Conservation (phyloP, 2,329 filamentous ascomycete genomes). For the Dothideomycetes sp. region DNA sequence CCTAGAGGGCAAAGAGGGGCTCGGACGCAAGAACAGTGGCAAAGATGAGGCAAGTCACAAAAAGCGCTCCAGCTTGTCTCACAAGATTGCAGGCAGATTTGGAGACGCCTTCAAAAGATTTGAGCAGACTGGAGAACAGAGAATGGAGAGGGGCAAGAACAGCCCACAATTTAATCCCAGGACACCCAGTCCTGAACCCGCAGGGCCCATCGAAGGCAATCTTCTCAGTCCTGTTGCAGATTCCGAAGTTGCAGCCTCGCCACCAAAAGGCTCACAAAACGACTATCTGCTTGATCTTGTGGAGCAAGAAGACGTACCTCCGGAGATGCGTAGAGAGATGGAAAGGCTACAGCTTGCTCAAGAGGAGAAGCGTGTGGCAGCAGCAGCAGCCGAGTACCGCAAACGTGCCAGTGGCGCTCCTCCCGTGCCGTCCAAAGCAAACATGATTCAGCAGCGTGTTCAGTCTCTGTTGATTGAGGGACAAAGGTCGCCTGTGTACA, state of each 20-base stretch:
- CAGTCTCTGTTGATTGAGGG: constrained; percentile 77
- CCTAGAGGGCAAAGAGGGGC: constrained; percentile 55
- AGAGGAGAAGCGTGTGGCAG: constrained; percentile 83
- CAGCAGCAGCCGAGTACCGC: constrained; percentile 80
- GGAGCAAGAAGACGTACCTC: constrained; percentile 63
- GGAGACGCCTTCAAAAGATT: constrained; percentile 91
- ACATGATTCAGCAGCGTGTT: constrained; percentile 86
- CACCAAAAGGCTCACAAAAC: constrained; percentile 47
- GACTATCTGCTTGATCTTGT: constrained; percentile 37
- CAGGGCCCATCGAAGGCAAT: constrained; percentile 23
- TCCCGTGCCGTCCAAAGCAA: constrained; percentile 57
- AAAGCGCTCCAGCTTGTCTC: constrained; percentile 67
- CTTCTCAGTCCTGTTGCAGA: constrained; percentile 62
- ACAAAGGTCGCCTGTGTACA: constrained; percentile 46
- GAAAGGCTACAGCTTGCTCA: constrained; percentile 73
- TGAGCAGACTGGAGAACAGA: constrained; percentile 38
- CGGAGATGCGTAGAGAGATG: constrained; percentile 82
- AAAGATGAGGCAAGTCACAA: constrained; percentile 37
- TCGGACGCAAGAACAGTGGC: constrained; percentile 42
- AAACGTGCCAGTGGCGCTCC: constrained; percentile 57
- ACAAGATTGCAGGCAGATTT: constrained; percentile 77
- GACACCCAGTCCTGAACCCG: constrained; percentile 9
- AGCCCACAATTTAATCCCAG: constrained; percentile 7
- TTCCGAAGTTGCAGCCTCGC: constrained; percentile 62
- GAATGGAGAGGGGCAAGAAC: background rate